Evolutionary conservation across 2,329 filamentous ascomycete genomes (phyloP), one percentile per base, ranked within the genome.

Genomic region (Aspergillus versicolor): DNA sequence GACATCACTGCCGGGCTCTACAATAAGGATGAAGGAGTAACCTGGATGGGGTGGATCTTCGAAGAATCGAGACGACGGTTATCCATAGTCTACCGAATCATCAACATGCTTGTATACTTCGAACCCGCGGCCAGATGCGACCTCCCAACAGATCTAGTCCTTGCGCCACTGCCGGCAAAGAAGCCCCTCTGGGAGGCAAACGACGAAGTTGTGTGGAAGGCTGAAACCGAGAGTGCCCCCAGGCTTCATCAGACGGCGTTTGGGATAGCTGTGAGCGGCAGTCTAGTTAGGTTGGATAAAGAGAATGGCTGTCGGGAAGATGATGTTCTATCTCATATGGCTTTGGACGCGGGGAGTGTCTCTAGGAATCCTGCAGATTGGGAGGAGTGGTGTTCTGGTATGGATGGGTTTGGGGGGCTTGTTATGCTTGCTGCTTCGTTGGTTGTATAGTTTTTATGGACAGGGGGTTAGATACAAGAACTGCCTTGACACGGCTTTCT

Each of bases 361-460:
- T 19, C 27, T 2, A 32, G 49, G 40, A 24, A 17, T 32, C 15
- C 41, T 30, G 69, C 58, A 22, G 69, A 65, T 59, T 80, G 77
- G 77, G 71, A 76, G 55, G 75, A 79, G 56, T 80, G 77, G 77
- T 79, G 75, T 54, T 67, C 72, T 5, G 76, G 75, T 4, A 79
- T 78, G 73, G 78, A 80, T 72, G 71, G 71, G 30, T 65, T 81
- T 60, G 77, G 78, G 13, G 72, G 70, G 3, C 66, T 81, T 58
- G 68, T 80, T 17, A 75, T 80, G 75, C 73, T 80, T 65, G 74
- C 75, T 67, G 77, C 77, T 65, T 75, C 73, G 54, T 55, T 65
- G 34, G 41, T 63, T 11, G n/a, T 34, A 8, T 42, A 21, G 21
- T 3, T 21, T 4, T 21, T 21, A 21, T 21, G 21, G 21, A 3